phyloP scores from a whole-genome alignment of 2,329 filamentous ascomycete species.

The Incumbomyces lentus region DNA sequence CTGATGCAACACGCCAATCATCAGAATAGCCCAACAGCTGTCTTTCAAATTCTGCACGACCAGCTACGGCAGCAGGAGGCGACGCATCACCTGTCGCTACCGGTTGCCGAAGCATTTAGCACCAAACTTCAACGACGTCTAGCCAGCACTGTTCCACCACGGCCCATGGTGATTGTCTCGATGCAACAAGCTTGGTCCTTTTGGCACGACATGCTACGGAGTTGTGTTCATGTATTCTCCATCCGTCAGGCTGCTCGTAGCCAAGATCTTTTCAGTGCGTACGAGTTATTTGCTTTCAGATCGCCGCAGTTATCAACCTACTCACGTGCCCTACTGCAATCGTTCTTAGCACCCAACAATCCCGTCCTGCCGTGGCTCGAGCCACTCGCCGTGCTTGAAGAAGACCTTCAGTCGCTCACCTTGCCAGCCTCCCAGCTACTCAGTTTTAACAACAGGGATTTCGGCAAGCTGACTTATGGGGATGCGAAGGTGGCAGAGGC shows the following conservation, averaged over 20 bases:
- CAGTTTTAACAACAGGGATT: neutral
- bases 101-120: conserved; percentile 72
- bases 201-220: conserved; percentile 59
- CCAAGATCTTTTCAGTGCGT: conserved; percentile 45
- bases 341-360: conserved; percentile 63
- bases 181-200: conserved; percentile 62
- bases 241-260: conserved; percentile 40
- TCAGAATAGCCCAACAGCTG: conserved; percentile 11
- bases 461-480: neutral
- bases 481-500: neutral
- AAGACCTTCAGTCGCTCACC: conserved; percentile 68
- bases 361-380: conserved; percentile 57
- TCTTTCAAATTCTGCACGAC: conserved; percentile 12
- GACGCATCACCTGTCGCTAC: conserved; percentile 51
- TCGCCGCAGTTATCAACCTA: conserved; percentile 77
- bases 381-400: conserved; percentile 65
- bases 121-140: conserved; percentile 82
- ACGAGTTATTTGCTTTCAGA: conserved; percentile 63
- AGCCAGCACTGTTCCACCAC: conserved; percentile 84
- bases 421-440: conserved; percentile 41
- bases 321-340: conserved; percentile 68
- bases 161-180: conserved; percentile 66
- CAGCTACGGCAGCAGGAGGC: conserved; percentile 47
- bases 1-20: conserved; percentile 21
- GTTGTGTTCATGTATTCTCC: conserved; percentile 58